A percentile compares a stretch with the other conserved stretches of the same genome.
phyloP scores from a whole-genome alignment of 176 grass and related monocot genomes.

The Themeda triandra region DNA sequence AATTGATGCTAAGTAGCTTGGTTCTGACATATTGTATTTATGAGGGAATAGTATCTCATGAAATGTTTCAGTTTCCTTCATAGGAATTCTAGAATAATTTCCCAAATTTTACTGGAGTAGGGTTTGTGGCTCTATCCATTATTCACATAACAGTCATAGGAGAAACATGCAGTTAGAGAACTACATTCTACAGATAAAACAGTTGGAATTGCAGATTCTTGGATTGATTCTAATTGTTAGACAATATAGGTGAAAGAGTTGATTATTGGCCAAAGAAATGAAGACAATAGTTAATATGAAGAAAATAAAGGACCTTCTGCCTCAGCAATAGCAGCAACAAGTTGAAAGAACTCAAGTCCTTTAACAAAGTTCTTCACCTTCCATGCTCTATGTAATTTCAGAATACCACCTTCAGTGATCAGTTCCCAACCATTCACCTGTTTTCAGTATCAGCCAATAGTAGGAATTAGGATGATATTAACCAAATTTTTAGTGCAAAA shows the following conservation, averaged over 20 bases:
- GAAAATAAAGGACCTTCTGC: slow-evolving; percentile 57
- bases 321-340: slow-evolving; percentile 78
- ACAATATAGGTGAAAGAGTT: background rate
- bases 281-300: background rate
- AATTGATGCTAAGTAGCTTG: background rate
- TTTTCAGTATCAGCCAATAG: slow-evolving; percentile 16
- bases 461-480: slow-evolving; percentile 1
- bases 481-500: background rate
- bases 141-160: background rate
- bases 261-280: background rate
- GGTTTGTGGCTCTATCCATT: background rate
- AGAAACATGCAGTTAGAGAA: background rate
- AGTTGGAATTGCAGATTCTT: background rate
- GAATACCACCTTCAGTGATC: slow-evolving; percentile 45
- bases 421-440: slow-evolving; percentile 71
- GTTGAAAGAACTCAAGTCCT: slow-evolving; percentile 91
- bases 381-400: slow-evolving; percentile 76
- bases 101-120: background rate
- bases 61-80: slow-evolving; percentile 21
- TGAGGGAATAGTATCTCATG: slow-evolving; percentile 9
- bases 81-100: background rate
- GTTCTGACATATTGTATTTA: slow-evolving; percentile 11
- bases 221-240: background rate
- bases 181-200: background rate
- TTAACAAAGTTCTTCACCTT: slow-evolving; percentile 89